Conservation (phyloP, 2,329 filamentous ascomycete genomes). For the Dothistroma pini region DNA sequence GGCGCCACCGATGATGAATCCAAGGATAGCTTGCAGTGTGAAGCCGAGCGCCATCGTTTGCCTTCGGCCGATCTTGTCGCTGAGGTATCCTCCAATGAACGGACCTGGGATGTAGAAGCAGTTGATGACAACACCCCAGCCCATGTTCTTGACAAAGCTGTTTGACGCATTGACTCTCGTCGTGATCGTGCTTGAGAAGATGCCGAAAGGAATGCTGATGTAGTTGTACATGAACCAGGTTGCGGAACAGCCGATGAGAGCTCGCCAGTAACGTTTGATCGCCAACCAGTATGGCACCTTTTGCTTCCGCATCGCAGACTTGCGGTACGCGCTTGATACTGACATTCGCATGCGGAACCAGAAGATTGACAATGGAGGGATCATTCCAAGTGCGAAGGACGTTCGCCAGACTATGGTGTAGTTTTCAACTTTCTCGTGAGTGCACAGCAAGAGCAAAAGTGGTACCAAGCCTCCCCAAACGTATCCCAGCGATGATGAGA, state of each 20-base stretch:
- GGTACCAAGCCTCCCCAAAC: conserved; percentile 46
- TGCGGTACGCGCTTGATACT: conserved; percentile 71
- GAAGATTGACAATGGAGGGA: conserved; percentile 68
- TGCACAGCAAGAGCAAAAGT: conserved; percentile 50
- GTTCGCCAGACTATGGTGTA: conserved; percentile 66
- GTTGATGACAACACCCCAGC: conserved; percentile 77
- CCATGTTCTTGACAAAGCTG: conserved; percentile 67
- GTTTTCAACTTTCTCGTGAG: conserved; percentile 42
- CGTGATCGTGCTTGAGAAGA: conserved; percentile 76
- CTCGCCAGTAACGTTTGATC: conserved; percentile 65
- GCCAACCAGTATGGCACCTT: conserved; percentile 50
- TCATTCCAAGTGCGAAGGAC: conserved; percentile 69
- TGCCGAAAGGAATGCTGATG: conserved; percentile 75
- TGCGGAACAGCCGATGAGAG: conserved; percentile 63
- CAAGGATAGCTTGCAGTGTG: conserved; percentile 66
- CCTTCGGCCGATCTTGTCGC: conserved; percentile 72
- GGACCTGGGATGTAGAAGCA: conserved; percentile 83
- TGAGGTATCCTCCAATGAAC: conserved; percentile 68
- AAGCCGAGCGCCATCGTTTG: conserved; percentile 70
- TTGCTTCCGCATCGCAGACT: conserved; percentile 58
- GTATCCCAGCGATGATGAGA: conserved; percentile 51
- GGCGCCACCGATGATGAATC: conserved; percentile 79
- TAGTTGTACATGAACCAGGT: conserved; percentile 80
- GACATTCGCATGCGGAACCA: conserved; percentile 66
- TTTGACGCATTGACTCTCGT: conserved; percentile 55